phyloP scores from a whole-genome alignment of 305 asterid species.

The Fraxinus angustifolia region DNA sequence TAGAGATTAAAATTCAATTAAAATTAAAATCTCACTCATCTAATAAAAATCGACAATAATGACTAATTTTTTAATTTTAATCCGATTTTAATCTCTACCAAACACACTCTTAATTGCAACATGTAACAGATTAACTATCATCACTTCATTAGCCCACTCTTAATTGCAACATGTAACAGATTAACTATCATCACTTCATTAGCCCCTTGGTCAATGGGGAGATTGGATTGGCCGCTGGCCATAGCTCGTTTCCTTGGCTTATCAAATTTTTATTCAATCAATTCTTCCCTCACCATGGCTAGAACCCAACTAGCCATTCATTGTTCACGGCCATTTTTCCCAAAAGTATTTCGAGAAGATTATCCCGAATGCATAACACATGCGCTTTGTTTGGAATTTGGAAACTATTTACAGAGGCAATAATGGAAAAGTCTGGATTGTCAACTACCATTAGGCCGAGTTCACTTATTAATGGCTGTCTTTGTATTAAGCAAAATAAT shows the following conservation, averaged over 20 bases:
- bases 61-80: too few species aligned
- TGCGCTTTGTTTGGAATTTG: conserved; percentile 34
- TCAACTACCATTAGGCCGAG: conserved; percentile 52
- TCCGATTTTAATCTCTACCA: too few species aligned
- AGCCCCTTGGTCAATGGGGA: too few species aligned
- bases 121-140: too few species aligned
- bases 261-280: conserved; percentile 67
- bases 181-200: too few species aligned
- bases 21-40: too few species aligned
- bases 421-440: conserved; percentile 16
- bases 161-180: too few species aligned
- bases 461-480: conserved; percentile 56
- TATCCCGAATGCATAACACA: conserved; percentile 48
- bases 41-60: too few species aligned
- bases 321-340: conserved; percentile 43
- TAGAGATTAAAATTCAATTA: too few species aligned
- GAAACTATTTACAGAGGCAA: conserved; percentile 14
- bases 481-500: conserved; percentile 52
- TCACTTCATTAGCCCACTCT: too few species aligned
- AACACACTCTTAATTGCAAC: too few species aligned
- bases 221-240: too few species aligned
- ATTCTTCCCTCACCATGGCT: conserved; percentile 53
- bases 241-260: conserved; percentile 32
- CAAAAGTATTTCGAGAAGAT: conserved; percentile 63
- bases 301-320: conserved; percentile 75